Conservation (phyloP, 345 rosid species). For the Cardamine occulta region DNA sequence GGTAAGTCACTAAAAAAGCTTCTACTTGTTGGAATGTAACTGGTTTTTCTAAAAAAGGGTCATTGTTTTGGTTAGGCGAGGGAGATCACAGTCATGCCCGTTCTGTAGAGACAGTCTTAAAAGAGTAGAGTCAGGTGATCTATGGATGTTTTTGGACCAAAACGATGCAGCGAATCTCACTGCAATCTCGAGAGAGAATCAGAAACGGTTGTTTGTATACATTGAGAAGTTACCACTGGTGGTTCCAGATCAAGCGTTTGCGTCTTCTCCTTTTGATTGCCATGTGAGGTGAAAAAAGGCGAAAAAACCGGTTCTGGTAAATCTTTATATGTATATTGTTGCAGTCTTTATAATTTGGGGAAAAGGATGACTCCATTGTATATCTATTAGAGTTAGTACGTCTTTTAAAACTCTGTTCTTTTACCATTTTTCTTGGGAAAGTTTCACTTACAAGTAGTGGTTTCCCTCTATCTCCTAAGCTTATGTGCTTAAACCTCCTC, state of each 20-base stretch:
- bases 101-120: constrained; percentile 73
- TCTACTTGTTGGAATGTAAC: neutral
- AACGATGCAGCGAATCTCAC: constrained; percentile 52
- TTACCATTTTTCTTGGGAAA: constrained; percentile 4
- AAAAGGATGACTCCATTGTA: neutral
- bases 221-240: constrained; percentile 71
- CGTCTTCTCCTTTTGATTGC: constrained; percentile 50
- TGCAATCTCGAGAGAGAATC: constrained; percentile 51
- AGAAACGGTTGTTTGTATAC: constrained; percentile 63
- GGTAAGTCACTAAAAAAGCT: constrained; percentile 49
- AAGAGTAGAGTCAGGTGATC: constrained; percentile 63
- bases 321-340: constrained; percentile 21
- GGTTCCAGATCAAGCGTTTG: constrained; percentile 55
- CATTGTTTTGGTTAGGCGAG: constrained; percentile 51
- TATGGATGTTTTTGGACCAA: constrained; percentile 66
- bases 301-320: constrained; percentile 22
- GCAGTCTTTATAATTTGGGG: neutral
- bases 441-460: constrained; percentile 11
- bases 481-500: constrained; percentile 4
- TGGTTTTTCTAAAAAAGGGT: constrained; percentile 1
- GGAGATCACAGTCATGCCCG: constrained; percentile 78
- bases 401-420: neutral
- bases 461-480: neutral
- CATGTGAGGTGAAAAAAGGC: constrained; percentile 50
- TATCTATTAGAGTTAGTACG: constrained; percentile 32